Evolutionary conservation across 2,329 filamentous ascomycete genomes (phyloP), one percentile per base, ranked within the genome.

Genomic region (Talaromyces piceae): DNA sequence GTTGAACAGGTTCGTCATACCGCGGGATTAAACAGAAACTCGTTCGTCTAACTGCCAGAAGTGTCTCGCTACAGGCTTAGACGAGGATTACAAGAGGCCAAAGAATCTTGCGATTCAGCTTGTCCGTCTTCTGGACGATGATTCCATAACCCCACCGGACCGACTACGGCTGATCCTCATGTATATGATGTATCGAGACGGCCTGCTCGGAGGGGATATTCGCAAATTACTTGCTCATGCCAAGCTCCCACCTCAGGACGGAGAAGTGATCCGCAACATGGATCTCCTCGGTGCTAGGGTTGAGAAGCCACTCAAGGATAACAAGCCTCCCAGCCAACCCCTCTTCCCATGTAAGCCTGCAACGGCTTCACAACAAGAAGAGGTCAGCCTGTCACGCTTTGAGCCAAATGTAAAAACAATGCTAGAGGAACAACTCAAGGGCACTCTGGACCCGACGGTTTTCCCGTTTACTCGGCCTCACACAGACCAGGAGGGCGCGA

Each of bases 41-140:
- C 39, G 30, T 49, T 58, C 20, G 18, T 26, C 25, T n/a, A 12
- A 44, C 28, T 23, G 3, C 25, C 16, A 47, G 49, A 18, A 81
- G 76, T 88, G 83, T 25, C 77, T 98, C 57, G 87, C 91, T 8
- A 97, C 93, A 0, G 93, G 93, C 0, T 73, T 96, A 4, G 93
- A 97, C 60, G 91, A 97, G 69, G 91, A 96, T 63, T 87, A 86
- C 63, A 85, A 86, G 62, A 95, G 93, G 66, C 87, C 91, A 8
- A 96, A 94, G 70, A 89, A 94, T 61, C 72, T 95, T 45, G 82
- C 91, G 25, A 88, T 93, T 58, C 84, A 94, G 57, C 77, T 97
- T 13, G 86, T 94, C 26, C 83, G 88, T 18, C 77, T 95, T n/a
- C 72, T 98, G 9, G 93, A 97, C 64, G 89, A 96, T 61, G 85